Conservation (phyloP, 2,329 filamentous ascomycete species). For the Fusarium austroafricanum region DNA sequence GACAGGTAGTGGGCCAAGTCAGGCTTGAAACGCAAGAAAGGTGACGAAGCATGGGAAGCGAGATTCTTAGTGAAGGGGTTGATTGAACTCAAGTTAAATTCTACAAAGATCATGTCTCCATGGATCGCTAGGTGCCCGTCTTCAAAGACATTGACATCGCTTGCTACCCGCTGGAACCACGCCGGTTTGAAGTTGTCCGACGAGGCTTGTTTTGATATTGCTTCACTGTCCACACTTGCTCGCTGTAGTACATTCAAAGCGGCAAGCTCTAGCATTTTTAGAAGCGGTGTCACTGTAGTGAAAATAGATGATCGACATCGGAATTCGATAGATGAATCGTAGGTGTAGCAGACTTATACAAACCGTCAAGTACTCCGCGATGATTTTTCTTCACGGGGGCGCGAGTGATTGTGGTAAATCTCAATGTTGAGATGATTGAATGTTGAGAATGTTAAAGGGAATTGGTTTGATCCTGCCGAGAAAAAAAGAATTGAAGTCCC, state of each 20-base stretch:
- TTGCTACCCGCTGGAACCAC: conserved; percentile 49
- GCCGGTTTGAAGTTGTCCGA: conserved; percentile 39
- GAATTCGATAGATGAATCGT: not conserved
- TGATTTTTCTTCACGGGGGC: conserved; percentile 22
- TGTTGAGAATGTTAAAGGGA: not conserved
- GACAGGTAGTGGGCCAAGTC: not conserved
- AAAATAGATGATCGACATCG: not conserved
- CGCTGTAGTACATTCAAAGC: conserved; percentile 65
- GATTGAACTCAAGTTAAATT: not conserved
- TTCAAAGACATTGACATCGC: conserved; percentile 42
- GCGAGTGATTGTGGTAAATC: conserved; percentile 6
- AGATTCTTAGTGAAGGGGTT: conserved; percentile 6
- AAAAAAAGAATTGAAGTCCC: conserved; percentile 32
- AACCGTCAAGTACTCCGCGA: conserved; percentile 34
- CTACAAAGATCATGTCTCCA: conserved; percentile 51
- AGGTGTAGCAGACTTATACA: conserved; percentile 20
- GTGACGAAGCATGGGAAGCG: conserved; percentile 1
- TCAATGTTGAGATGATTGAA: not conserved
- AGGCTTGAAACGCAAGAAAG: not conserved
- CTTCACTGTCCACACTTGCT: conserved; percentile 78
- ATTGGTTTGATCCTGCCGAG: not conserved
- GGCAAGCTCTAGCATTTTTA: conserved; percentile 75
- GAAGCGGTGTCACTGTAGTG: conserved; percentile 58
- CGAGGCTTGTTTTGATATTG: conserved; percentile 62
- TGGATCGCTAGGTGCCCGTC: conserved; percentile 49